Evolutionary conservation across 1,284 basidiomycete genomes (phyloP), one percentile per base, ranked within the genome.

Genomic region (Irpex lacteus): DNA sequence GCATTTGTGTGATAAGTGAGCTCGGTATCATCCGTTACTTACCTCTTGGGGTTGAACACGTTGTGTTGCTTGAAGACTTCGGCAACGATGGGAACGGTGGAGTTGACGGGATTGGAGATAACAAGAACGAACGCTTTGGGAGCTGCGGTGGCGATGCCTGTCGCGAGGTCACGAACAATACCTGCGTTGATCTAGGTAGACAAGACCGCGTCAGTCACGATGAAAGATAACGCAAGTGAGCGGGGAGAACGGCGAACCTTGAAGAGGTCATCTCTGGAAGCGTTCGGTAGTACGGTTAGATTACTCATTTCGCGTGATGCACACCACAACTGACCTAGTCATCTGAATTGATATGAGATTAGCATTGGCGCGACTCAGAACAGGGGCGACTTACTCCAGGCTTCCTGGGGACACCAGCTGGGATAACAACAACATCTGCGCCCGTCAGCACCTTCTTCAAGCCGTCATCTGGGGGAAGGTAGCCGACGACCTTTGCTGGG

Each of bases 41-140:
- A 93, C 94, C 87, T 88, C 83, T 92, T 96, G 68, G 95, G 91
- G 78, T 99, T 89, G 76, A 93, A 98, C 59, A 95, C 91, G 59
- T 90, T 90, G 71, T 91, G 86, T 79, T 95, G 91, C 88, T 98
- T 98, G 84, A 96, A 88, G 52, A 97, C 91, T 79, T 98, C 96
- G 57, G 90, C 95, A 60, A 96, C 95, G 75, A 99, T 95, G 66
- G 97, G 98, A 60, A 99, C 98, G 52, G 97, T 98, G 59, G 96
- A 98, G 85, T 96, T 96, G 73, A 97, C 95, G 52, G 95, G 95
- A 82, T 96, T 97, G 65, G 96, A 96, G 77, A 98, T 98, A 72
- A 98, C 95, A 59, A 96, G 88, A 62, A 99, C 87, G 71, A 93
- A 92, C 9, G 98, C 97, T 77, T 96, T 96, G 72, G 98, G 98